These are phyloP conservation scores for Salix udensis DNA, from an alignment of 345 rosid species.

Conservation along the genomic window DNA sequence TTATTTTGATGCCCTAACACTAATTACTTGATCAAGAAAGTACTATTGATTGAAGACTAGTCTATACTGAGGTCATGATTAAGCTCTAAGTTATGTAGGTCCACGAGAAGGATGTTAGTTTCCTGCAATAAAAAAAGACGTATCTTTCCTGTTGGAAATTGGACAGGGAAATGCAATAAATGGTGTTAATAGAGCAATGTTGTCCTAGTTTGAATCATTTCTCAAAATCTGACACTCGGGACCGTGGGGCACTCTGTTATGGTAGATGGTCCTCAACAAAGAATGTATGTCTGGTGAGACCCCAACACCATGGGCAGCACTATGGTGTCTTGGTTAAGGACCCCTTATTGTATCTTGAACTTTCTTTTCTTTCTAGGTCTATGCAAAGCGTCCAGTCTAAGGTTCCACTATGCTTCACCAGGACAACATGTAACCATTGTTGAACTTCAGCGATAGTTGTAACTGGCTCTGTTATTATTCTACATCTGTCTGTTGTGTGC, in stretches of 20 bases:
- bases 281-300: background rate
- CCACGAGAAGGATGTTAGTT: background rate
- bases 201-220: background rate
- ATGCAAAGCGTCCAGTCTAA: background rate
- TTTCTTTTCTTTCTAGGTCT: background rate
- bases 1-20: background rate
- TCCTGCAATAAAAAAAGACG: background rate
- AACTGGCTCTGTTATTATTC: background rate
- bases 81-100: background rate
- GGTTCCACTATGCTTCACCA: background rate
- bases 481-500: background rate
- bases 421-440: background rate
- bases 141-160: background rate
- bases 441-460: background rate
- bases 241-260: too few relatives aligned
- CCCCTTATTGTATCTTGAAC: background rate
- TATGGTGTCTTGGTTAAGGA: background rate
- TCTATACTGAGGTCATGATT: background rate
- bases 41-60: background rate
- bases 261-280: background rate
- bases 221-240: background rate
- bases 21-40: background rate
- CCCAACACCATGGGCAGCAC: background rate
- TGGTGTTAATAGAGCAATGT: background rate
- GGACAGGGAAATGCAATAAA: background rate